A percentile compares a stretch with the other conserved stretches of the same genome.
These are phyloP conservation scores for Gossypium longicalyx DNA, from an alignment of 345 rosid genomes.

Conservation along the genomic window DNA sequence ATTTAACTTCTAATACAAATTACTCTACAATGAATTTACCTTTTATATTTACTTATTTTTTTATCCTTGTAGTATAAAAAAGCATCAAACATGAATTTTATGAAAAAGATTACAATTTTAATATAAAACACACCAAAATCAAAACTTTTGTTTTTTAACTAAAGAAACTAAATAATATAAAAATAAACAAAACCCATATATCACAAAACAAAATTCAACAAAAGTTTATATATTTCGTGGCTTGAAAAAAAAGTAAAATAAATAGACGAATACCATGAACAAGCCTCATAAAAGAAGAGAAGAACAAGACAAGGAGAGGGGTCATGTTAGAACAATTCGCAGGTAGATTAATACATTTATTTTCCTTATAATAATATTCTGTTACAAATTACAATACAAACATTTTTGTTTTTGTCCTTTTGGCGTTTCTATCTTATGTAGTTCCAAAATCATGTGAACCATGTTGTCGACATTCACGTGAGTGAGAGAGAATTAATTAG, in stretches of 20 bases:
- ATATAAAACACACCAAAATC: not conserved
- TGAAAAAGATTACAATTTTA: not conserved
- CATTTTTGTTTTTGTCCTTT: not conserved
- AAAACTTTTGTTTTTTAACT: not conserved
- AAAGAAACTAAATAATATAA: not conserved
- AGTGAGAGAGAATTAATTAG: not conserved
- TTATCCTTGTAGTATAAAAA: not conserved
- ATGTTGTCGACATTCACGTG: slow-evolving; percentile 2
- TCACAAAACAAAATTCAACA: too few relatives aligned
- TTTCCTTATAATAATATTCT: slow-evolving; percentile 9
- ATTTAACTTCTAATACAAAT: too few relatives aligned
- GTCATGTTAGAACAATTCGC: not conserved
- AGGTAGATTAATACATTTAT: slow-evolving; percentile 8
- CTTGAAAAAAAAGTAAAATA: not conserved
- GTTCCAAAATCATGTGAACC: slow-evolving; percentile 37
- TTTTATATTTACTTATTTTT: too few relatives aligned
- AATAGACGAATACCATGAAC: not conserved
- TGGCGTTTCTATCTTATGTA: slow-evolving; percentile 29
- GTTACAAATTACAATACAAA: not conserved
- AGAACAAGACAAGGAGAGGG: not conserved
- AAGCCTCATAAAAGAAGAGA: not conserved
- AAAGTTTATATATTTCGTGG: not conserved
- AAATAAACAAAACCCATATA: too few relatives aligned
- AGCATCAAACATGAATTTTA: not conserved
- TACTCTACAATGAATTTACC: too few relatives aligned